Percentiles rank a stretch among this genome's conserved stretches.
Evolutionary conservation across 176 grass and related monocot species (phyloP).

Genomic region (Lolium rigidum): DNA sequence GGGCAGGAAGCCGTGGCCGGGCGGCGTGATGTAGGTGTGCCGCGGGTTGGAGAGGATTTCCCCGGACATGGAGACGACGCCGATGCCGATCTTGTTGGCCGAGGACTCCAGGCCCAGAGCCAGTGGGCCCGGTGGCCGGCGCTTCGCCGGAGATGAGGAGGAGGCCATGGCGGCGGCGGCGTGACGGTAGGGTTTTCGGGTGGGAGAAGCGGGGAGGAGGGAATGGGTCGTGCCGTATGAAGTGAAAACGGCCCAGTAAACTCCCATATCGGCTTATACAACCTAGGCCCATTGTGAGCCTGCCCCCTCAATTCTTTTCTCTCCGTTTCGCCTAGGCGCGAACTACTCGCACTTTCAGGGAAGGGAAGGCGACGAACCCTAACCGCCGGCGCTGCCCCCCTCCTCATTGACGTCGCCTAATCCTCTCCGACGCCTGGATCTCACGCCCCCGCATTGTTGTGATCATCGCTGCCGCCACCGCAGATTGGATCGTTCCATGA

Average conservation of each 20-base stretch:
- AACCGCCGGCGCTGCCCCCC: neutral
- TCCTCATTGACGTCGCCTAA: neutral
- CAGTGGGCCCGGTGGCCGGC: slow-evolving; percentile 38
- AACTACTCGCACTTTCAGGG: neutral
- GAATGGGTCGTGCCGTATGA: neutral
- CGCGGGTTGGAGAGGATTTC: slow-evolving; percentile 87
- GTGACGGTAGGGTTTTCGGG: slow-evolving; percentile 21
- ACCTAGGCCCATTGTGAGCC: neutral
- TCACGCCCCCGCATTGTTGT: neutral
- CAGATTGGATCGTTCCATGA: neutral
- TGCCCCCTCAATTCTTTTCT: neutral
- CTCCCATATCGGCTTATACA: too few species aligned
- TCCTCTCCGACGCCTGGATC: neutral
- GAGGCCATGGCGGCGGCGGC: slow-evolving; percentile 44
- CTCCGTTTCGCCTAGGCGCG: neutral
- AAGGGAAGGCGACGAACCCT: neutral
- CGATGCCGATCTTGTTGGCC: slow-evolving; percentile 91
- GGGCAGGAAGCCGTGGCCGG: slow-evolving; percentile 90
- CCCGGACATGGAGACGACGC: slow-evolving; percentile 78
- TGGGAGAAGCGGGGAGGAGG: neutral
- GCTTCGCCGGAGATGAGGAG: slow-evolving; percentile 37
- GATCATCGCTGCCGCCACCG: neutral
- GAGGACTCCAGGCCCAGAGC: slow-evolving; percentile 85
- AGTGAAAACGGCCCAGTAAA: neutral
- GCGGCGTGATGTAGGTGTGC: slow-evolving; percentile 94